A percentile compares a stretch with the other conserved stretches of the same genome.
These are phyloP conservation scores for Eimeria falciformis DNA, from an alignment of 169 alveolate genomes.

Conservation along the genomic window DNA sequence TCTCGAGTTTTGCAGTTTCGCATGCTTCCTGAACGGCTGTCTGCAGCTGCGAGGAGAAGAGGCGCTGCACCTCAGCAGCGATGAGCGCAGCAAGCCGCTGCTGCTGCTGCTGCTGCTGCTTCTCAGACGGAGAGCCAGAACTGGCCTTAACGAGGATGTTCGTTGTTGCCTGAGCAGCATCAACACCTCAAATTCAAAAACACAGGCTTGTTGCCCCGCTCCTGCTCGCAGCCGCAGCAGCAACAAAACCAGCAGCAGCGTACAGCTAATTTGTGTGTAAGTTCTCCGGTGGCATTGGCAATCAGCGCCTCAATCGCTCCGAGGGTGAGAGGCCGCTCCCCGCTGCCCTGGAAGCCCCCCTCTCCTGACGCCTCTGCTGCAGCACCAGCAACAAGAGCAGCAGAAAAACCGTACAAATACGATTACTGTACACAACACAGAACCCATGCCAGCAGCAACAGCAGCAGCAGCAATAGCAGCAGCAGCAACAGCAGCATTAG, in stretches of 20 bases:
- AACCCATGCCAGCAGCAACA: neutral
- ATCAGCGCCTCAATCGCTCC: conserved; percentile 14
- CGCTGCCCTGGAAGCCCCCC: neutral
- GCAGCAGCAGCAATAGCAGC: neutral
- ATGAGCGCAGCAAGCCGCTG: conserved; percentile 4
- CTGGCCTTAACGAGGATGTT: neutral
- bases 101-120: conserved; percentile 43
- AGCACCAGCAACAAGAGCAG: conserved; percentile 16
- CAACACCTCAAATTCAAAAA: neutral
- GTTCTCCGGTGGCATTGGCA: conserved; percentile 1
- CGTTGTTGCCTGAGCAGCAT: conserved; percentile 28
- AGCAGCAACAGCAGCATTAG: neutral
- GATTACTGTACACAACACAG: neutral
- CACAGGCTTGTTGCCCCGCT: neutral
- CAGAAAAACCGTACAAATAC: neutral
- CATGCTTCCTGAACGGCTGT: conserved; percentile 18
- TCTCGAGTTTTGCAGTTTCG: conserved; percentile 25
- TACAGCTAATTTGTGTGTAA: conserved; percentile 7
- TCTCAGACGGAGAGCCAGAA: neutral
- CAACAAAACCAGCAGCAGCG: neutral
- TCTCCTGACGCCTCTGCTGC: neutral
- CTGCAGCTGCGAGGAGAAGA: conserved; percentile 36
- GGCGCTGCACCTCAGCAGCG: conserved; percentile 35
- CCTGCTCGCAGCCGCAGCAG: conserved; percentile 1
- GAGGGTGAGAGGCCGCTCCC: neutral